These are phyloP conservation scores for Picochlorum costavermella DNA, from an alignment of 139 green algal species.

Conservation along the genomic window DNA sequence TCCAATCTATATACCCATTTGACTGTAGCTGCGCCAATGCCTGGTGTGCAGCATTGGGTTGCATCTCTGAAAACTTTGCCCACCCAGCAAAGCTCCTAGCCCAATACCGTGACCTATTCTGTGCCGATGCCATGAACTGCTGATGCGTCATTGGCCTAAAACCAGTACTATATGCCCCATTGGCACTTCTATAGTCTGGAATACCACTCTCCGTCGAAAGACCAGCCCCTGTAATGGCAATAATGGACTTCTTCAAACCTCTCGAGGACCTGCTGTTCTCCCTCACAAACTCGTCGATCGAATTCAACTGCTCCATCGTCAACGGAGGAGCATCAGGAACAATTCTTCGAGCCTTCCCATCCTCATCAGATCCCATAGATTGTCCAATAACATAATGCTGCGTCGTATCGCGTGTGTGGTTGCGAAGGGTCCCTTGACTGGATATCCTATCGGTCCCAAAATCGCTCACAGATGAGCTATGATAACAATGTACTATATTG, in stretches of 20 bases:
- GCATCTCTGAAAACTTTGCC: conserved; percentile 53
- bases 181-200: conserved; percentile 82
- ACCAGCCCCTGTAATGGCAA: conserved; percentile 45
- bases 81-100: conserved; percentile 79
- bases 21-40: conserved; percentile 54
- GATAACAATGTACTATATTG: no score
- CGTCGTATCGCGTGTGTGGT: no score
- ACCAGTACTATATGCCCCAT: conserved; percentile 83
- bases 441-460: no score
- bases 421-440: no score
- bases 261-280: neutral
- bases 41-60: conserved; percentile 64
- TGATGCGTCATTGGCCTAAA: conserved; percentile 88
- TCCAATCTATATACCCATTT: conserved; percentile 21
- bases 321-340: conserved; percentile 5
- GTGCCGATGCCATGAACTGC: conserved; percentile 67
- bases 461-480: no score
- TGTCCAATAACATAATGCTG: no score
- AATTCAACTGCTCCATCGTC: neutral
- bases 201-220: conserved; percentile 66
- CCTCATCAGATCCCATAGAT: no score
- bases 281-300: conserved; percentile 4
- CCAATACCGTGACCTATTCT: conserved; percentile 74
- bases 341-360: no score
- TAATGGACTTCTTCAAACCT: neutral